Percentiles rank a stretch among this genome's conserved stretches.
Evolutionary conservation across 129 eudicot genomes (phyloP).

Genomic region (Silybum marianum): DNA sequence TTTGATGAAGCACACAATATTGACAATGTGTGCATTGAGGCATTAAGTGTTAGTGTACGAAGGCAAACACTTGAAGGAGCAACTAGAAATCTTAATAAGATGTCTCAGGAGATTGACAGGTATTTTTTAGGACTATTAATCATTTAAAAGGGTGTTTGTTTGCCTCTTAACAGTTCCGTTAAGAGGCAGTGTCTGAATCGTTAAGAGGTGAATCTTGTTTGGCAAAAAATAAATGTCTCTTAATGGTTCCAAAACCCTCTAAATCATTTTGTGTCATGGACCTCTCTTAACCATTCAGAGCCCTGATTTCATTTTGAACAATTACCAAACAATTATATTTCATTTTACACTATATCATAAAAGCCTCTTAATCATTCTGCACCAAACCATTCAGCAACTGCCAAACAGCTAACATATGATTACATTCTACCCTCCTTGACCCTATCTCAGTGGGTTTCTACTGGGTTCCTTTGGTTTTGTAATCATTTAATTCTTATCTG

Average conservation of each 20-base stretch:
- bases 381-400: no score
- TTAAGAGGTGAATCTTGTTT: no score
- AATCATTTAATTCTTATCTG: background rate
- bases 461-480: background rate
- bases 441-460: background rate
- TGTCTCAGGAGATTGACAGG: slow-evolving; percentile 93
- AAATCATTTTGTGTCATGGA: no score
- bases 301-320: no score
- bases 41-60: slow-evolving; percentile 91
- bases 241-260: no score
- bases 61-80: slow-evolving; percentile 98
- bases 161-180: background rate
- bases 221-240: no score
- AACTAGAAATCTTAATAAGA: slow-evolving; percentile 69
- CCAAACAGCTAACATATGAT: no score
- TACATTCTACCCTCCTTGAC: background rate
- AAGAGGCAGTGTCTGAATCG: no score
- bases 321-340: no score
- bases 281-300: no score
- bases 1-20: slow-evolving; percentile 99
- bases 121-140: slow-evolving; percentile 32
- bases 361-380: background rate
- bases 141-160: background rate
- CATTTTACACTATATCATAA: no score
- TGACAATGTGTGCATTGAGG: slow-evolving; percentile 98